Percentiles rank a stretch among this genome's conserved stretches.
phyloP scores from a whole-genome alignment of 2,329 filamentous ascomycete species.

The Thelonectria discophora region DNA sequence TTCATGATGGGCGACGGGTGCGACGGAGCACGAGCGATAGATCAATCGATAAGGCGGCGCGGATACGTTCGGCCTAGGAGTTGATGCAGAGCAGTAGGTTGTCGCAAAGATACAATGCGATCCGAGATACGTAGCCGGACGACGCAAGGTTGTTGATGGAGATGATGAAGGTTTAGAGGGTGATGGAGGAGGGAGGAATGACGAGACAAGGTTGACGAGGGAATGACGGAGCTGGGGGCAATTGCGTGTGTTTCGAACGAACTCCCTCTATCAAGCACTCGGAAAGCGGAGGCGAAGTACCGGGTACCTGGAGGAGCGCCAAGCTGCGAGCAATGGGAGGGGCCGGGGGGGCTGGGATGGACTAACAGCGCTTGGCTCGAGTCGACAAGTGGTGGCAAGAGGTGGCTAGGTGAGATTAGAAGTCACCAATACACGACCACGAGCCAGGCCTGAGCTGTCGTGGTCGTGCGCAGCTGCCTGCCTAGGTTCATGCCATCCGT shows the following conservation, averaged over 20 bases:
- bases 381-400: conserved; percentile 6
- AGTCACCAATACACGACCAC: conserved; percentile 8
- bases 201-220: conserved; percentile 12
- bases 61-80: conserved; percentile 1
- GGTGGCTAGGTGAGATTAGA: conserved; percentile 10
- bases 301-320: neutral
- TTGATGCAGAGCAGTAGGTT: conserved; percentile 13
- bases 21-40: conserved; percentile 4
- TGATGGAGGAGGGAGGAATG: conserved; percentile 35
- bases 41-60: conserved; percentile 18
- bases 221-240: conserved; percentile 41
- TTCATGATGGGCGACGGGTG: conserved; percentile 73
- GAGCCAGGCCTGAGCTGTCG: conserved; percentile 5
- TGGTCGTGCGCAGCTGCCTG: conserved; percentile 29
- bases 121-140: conserved; percentile 15
- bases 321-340: neutral
- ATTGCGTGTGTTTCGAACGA: conserved; percentile 40
- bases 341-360: neutral
- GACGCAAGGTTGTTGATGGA: conserved; percentile 25
- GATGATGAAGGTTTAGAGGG: conserved; percentile 15
- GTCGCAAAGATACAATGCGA: conserved; percentile 15
- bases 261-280: conserved; percentile 34
- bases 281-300: conserved; percentile 13
- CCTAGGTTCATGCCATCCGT: conserved; percentile 35
- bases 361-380: neutral